These are phyloP conservation scores for Pogostemon cablin DNA, from an alignment of 257 asterid species.

Conservation along the genomic window DNA sequence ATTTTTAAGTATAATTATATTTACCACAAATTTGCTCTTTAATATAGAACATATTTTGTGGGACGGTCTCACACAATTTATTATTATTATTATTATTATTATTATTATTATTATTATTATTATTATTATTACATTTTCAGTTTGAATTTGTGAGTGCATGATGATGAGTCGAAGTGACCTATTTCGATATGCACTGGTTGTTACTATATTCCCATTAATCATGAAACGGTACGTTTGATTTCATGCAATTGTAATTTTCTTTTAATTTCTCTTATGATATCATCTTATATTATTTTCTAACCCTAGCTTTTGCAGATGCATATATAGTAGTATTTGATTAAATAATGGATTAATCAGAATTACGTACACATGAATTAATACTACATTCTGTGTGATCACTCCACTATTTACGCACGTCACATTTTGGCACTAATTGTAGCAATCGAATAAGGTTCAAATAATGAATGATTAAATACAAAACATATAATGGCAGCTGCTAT, in stretches of 20 bases:
- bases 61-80: no score
- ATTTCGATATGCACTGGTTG: neutral
- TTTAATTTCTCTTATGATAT: neutral
- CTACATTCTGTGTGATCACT: neutral
- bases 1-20: no score
- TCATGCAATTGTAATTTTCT: neutral
- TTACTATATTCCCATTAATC: neutral
- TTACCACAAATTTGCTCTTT: no score
- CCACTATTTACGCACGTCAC: neutral
- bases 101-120: no score
- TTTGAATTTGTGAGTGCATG: neutral
- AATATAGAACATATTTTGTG: no score
- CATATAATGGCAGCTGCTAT: no score
- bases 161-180: neutral
- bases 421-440: neutral
- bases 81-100: no score
- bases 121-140: neutral
- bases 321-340: no score
- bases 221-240: neutral
- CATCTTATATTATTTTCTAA: neutral
- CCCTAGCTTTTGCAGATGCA: no score
- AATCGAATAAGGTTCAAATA: neutral
- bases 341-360: no score
- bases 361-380: no score
- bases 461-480: no score